phyloP scores from a whole-genome alignment of 805 yeast species.

The Metschnikowia anglica region DNA sequence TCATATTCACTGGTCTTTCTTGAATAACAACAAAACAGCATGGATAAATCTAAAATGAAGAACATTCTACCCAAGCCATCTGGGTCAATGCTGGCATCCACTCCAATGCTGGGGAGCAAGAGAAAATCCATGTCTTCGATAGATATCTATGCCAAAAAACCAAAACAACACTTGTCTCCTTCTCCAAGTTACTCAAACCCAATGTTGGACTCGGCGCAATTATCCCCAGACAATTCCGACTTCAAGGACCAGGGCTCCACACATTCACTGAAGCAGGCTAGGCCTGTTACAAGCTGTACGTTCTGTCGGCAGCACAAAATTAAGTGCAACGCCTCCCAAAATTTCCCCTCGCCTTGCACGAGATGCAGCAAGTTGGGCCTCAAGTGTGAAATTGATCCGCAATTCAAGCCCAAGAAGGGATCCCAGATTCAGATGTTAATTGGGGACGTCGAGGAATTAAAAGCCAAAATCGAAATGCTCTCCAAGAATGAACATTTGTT shows the following conservation, averaged over 20 bases:
- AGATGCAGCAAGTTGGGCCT: conserved; percentile 79
- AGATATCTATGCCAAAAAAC: conserved; percentile 16
- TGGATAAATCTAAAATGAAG: conserved; percentile 43
- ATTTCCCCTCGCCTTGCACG: conserved; percentile 77
- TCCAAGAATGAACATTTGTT: conserved; percentile 64
- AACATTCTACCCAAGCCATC: conserved; percentile 45
- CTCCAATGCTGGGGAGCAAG: conserved; percentile 13
- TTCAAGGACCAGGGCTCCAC: conserved; percentile 3
- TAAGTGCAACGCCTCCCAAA: conserved; percentile 85
- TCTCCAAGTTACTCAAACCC: conserved; percentile 8
- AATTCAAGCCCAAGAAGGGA: conserved; percentile 87
- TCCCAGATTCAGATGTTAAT: conserved; percentile 81
- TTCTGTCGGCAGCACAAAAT: conserved; percentile 94
- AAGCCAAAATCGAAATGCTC: conserved; percentile 65
- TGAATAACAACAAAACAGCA: too few relatives aligned
- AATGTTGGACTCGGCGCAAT: conserved; percentile 6
- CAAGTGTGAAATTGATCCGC: conserved; percentile 86
- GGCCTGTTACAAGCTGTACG: conserved; percentile 92
- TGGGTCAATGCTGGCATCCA: conserved; percentile 18
- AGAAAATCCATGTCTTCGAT: conserved; percentile 19
- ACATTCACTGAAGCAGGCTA: conserved; percentile 30
- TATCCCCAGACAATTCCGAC: conserved; percentile 6
- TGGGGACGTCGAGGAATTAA: conserved; percentile 80
- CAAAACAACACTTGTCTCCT: conserved; percentile 11
- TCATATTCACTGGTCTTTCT: too few relatives aligned